A percentile compares a stretch with the other conserved stretches of the same genome.
Evolutionary conservation across 2,329 filamentous ascomycete genomes (phyloP).

Genomic region (Orbilia blumenaviensis): DNA sequence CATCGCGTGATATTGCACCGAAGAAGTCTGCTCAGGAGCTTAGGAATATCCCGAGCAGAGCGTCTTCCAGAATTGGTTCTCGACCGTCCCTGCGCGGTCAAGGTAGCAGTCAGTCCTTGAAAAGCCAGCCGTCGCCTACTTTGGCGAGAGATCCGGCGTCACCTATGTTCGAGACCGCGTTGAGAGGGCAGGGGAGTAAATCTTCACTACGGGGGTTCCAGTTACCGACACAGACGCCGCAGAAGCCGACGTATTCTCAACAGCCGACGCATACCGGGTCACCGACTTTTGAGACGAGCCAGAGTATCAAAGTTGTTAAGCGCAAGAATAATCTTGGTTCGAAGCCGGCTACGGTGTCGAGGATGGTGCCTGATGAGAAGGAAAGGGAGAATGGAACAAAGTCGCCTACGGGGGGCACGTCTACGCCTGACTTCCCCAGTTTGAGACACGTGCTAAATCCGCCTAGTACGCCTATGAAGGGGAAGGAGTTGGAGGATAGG

Average conservation of each 20-base stretch:
- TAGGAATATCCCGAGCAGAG: conserved; percentile 41
- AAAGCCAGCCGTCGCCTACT: conserved; percentile 14
- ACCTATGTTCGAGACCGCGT: conserved; percentile 8
- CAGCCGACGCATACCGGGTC: conserved; percentile 9
- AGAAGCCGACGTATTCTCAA: neutral
- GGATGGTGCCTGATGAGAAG: neutral
- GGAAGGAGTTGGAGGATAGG: conserved; percentile 49
- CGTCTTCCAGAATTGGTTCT: conserved; percentile 37
- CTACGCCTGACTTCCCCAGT: conserved; percentile 43
- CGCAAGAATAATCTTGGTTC: conserved; percentile 41
- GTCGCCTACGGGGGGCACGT: conserved; percentile 24
- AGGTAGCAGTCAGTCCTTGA: conserved; percentile 31
- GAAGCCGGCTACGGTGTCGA: conserved; percentile 6
- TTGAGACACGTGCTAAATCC: conserved; percentile 26
- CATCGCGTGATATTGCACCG: conserved; percentile 27
- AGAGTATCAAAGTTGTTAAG: conserved; percentile 52
- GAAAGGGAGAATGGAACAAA: conserved; percentile 7
- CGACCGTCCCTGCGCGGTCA: conserved; percentile 22
- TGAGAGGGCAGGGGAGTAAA: conserved; percentile 23
- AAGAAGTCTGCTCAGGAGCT: conserved; percentile 31
- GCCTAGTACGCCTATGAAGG: conserved; percentile 50
- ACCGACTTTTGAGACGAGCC: conserved; percentile 30
- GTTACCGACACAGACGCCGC: conserved; percentile 5
- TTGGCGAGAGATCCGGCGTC: conserved; percentile 10
- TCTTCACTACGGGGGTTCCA: conserved; percentile 16